These are phyloP conservation scores for Orbilia javanica DNA, from an alignment of 2,329 filamentous ascomycete species.

Conservation along the genomic window DNA sequence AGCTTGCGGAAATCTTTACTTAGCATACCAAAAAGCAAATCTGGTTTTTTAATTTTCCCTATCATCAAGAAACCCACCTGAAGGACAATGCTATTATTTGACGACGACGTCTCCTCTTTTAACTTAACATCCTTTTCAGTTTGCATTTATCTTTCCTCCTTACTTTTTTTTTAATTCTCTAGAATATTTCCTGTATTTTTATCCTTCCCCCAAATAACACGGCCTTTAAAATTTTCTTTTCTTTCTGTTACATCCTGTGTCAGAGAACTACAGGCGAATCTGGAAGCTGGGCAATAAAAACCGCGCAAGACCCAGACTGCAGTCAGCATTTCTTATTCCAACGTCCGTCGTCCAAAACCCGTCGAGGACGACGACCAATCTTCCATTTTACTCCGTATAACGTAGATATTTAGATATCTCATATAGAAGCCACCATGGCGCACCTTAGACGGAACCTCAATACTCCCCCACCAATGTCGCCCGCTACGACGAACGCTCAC, in stretches of 20 bases:
- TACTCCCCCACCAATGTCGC: slow-evolving; percentile 56
- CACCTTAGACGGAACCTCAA: slow-evolving; percentile 54
- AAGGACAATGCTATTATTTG: slow-evolving; percentile 56
- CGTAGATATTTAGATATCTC: slow-evolving; percentile 20
- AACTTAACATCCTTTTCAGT: slow-evolving; percentile 7
- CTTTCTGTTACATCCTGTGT: slow-evolving; percentile 16
- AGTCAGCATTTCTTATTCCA: slow-evolving; percentile 23
- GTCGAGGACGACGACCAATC: slow-evolving; percentile 7
- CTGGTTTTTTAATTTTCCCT: slow-evolving; percentile 41
- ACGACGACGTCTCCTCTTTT: slow-evolving; percentile 42
- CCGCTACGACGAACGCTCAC: slow-evolving; percentile 52
- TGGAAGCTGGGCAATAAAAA: slow-evolving; percentile 53
- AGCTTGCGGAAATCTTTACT: slow-evolving; percentile 35
- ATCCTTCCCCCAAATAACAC: neutral
- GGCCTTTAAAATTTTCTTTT: slow-evolving; percentile 11
- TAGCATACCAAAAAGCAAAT: slow-evolving; percentile 39
- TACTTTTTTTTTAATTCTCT: slow-evolving; percentile 20
- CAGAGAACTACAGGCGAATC: slow-evolving; percentile 35
- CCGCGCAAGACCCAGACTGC: slow-evolving; percentile 32
- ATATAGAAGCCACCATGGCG: slow-evolving; percentile 39
- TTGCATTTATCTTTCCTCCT: slow-evolving; percentile 9
- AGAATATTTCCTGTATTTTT: slow-evolving; percentile 4
- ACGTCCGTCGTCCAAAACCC: slow-evolving; percentile 11
- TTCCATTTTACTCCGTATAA: neutral
- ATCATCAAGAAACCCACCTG: slow-evolving; percentile 31